Base-by-base conservation (phyloP, 2,329 filamentous ascomycete species). In the Hypoxylon sp. region DNA sequence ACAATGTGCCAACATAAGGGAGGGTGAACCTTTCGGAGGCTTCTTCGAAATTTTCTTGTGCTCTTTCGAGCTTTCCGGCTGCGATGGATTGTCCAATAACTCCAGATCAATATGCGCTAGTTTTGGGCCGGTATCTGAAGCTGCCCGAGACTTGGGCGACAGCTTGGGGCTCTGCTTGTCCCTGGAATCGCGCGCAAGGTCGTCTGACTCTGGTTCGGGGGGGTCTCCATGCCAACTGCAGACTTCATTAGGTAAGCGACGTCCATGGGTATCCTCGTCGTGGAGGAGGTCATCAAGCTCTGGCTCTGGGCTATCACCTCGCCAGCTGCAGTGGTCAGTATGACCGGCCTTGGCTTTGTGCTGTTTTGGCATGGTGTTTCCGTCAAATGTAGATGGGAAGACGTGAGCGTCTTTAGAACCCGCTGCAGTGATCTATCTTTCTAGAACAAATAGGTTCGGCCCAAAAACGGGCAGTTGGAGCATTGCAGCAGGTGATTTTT, bases 161-260 rank as follows among this genome's bases (percentile, higher is more conserved):
- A 34, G 49, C 58, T 19, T 36, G 32, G 7, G 36, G 46, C 36
- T 70, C 60, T 11, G 41, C 60, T 34, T 59, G 11, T 19, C 13
- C 2, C 61, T 46, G 28, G 56, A 56, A 25, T 64, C 49, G 4
- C 73, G 67, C 14, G 72, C 72, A 13, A 76, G 72, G 49, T 76
- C 74, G 34, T 76, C 74, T 13, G 72, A 59, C 50, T 75, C 70
- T 7, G 72, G 71, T 21, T 75, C 74, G 14, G 70, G 67, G 41
- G 69, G 28, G 58, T 77, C 74, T 9, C 70, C 74, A 23, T 51
- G 63, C 75, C 74, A 76, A 21, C 69, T 69, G 68, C 74, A 77
- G 17, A 53, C 56, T 14, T 70, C 69, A 32, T 57, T 56, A 14
- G 68, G 60, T 9, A 23, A 17, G 13, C 21, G 50, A 48, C 19